Conservation (phyloP, 345 rosid species). For the Fremontodendron californicum region DNA sequence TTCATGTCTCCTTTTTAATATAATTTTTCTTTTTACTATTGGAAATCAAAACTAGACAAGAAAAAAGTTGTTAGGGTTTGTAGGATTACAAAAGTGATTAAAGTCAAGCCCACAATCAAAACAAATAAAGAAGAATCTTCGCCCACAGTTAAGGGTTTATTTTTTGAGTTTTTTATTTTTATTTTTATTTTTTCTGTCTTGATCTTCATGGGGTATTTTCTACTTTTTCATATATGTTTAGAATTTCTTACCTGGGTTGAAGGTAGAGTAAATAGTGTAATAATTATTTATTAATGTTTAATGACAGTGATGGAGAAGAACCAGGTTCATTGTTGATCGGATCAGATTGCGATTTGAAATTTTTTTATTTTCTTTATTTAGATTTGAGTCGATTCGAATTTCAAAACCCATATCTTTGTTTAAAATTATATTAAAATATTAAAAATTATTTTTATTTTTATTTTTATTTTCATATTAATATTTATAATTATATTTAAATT, state of each 20-base stretch:
- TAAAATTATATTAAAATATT: too few species aligned
- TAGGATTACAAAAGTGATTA: neutral
- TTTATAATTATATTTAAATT: too few species aligned
- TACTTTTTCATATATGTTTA: neutral
- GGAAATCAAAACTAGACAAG: neutral
- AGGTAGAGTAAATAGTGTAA: neutral
- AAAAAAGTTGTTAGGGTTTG: neutral
- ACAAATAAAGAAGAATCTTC: neutral
- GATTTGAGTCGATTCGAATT: too few species aligned
- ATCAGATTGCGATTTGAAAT: too few species aligned
- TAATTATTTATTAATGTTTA: neutral
- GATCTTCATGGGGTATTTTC: neutral
- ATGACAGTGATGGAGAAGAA: neutral
- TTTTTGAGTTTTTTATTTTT: neutral
- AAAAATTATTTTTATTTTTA: too few species aligned
- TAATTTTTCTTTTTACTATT: neutral
- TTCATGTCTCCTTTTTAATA: neutral
- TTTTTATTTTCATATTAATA: too few species aligned
- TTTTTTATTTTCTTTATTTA: too few species aligned
- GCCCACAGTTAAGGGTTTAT: neutral
- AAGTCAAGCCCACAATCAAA: neutral
- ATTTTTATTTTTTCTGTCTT: neutral
- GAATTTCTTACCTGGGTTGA: neutral
- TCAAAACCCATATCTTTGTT: too few species aligned
- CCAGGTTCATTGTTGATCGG: neutral